Evolutionary conservation across 192 early-diverging fungal species (phyloP).

Genomic region (Martensiomyces pterosporus): DNA sequence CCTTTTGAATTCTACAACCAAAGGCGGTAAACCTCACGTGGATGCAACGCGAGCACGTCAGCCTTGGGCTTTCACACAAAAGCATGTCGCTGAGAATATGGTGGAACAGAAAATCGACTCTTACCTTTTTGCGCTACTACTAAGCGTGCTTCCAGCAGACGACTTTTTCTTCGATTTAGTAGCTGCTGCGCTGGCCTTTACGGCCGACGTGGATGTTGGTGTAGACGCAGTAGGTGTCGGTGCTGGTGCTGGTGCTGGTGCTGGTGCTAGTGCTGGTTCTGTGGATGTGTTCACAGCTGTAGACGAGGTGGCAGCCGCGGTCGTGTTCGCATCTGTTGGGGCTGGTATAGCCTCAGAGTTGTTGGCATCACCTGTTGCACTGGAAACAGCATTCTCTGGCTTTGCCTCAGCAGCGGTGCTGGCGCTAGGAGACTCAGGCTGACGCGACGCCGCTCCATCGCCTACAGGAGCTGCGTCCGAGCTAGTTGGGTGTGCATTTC

Average conservation of each 20-base stretch:
- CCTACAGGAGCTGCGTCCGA: slow-evolving; percentile 4
- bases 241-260: slow-evolving; percentile 7
- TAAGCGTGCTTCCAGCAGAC: slow-evolving; percentile 42
- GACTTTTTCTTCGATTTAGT: slow-evolving; percentile 31
- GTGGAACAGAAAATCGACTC: slow-evolving; percentile 4
- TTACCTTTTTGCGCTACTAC: slow-evolving; percentile 62
- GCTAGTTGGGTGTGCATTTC: slow-evolving; percentile 7
- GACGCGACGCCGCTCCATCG: background rate
- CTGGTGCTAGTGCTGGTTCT: background rate
- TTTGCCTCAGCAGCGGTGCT: slow-evolving; percentile 1
- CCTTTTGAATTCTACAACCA: slow-evolving; percentile 82
- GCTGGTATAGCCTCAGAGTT: background rate
- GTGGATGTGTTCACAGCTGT: background rate
- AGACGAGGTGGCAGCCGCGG: background rate
- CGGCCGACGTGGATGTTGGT: background rate
- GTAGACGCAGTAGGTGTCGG: slow-evolving; percentile 2
- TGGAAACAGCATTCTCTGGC: background rate
- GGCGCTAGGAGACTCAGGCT: too few relatives aligned
- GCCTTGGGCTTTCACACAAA: background rate
- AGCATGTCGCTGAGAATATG: background rate
- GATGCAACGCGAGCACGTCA: too few relatives aligned
- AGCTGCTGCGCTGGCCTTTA: slow-evolving; percentile 10
- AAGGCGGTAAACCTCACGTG: slow-evolving; percentile 6
- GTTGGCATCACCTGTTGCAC: background rate
- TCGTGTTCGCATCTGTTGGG: background rate